These are phyloP conservation scores for Saccharum hybrid DNA, from an alignment of 202 grass and related monocot species.

Conservation along the genomic window DNA sequence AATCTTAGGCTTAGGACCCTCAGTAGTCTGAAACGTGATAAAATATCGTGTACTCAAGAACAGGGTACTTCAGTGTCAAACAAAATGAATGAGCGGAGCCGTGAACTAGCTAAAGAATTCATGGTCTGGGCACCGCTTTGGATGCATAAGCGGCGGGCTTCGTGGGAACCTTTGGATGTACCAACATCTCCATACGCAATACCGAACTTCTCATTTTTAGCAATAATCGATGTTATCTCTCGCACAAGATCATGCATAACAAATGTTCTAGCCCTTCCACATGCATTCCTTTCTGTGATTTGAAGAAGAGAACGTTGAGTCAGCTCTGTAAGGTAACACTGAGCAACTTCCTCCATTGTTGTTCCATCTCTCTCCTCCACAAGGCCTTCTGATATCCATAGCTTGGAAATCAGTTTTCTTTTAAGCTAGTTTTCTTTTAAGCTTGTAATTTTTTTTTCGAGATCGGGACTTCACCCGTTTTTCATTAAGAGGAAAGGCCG, in stretches of 20 bases:
- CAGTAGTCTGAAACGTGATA: conserved; percentile 45
- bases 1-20: conserved; percentile 41
- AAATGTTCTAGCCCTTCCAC: conserved; percentile 50
- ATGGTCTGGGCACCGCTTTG: conserved; percentile 12
- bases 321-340: conserved; percentile 35
- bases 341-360: too few relatives aligned
- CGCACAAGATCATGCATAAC: conserved; percentile 56
- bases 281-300: conserved; percentile 46
- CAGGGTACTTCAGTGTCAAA: conserved; percentile 33
- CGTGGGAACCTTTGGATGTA: neutral
- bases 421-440: too few relatives aligned
- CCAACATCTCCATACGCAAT: neutral
- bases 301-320: conserved; percentile 52
- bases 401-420: too few relatives aligned
- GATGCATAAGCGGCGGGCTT: conserved; percentile 35
- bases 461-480: too few relatives aligned
- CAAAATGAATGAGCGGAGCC: conserved; percentile 50
- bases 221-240: conserved; percentile 24
- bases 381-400: too few relatives aligned
- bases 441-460: too few relatives aligned
- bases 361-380: too few relatives aligned
- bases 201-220: conserved; percentile 52
- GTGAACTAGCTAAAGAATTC: neutral
- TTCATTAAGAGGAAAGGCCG: too few relatives aligned
- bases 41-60: conserved; percentile 37